phyloP scores from a whole-genome alignment of 2,329 filamentous ascomycete genomes.

The Raffaelea deltoideospora region DNA sequence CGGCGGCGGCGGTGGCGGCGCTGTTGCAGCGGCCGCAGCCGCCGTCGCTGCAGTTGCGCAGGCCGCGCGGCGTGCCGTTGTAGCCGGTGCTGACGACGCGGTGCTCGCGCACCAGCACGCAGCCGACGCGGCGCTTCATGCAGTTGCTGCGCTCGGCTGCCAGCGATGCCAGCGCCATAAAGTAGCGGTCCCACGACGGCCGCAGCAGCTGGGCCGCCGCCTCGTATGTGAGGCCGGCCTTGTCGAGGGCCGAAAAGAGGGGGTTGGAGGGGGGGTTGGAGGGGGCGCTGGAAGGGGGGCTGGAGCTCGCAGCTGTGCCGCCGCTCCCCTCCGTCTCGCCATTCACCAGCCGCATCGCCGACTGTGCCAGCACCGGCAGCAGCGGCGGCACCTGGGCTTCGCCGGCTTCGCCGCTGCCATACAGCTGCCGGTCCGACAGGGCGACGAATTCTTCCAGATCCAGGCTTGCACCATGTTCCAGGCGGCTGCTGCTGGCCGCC shows the following conservation, averaged over 20 bases:
- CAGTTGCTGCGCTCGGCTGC: conserved; percentile 87
- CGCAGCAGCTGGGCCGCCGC: conserved; percentile 48
- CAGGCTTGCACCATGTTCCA: not conserved
- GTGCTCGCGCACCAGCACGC: conserved; percentile 73
- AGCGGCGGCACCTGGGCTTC: conserved; percentile 33
- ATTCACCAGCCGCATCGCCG: conserved; percentile 77
- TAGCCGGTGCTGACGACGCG: conserved; percentile 92
- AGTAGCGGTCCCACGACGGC: conserved; percentile 92
- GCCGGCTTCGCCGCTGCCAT: conserved; percentile 29
- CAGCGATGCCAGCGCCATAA: conserved; percentile 90
- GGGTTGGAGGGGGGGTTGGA: conserved; percentile 30
- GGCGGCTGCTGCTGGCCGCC: not conserved
- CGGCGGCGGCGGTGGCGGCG: no score
- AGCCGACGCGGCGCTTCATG: conserved; percentile 95
- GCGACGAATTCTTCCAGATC: conserved; percentile 39
- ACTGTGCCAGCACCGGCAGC: conserved; percentile 63
- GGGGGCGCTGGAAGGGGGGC: conserved; percentile 23
- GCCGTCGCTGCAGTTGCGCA: conserved; percentile 83
- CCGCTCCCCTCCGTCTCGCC: conserved; percentile 15
- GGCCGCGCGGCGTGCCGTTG: conserved; percentile 85
- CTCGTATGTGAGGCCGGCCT: conserved; percentile 62
- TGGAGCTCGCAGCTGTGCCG: conserved; percentile 26
- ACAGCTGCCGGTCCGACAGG: conserved; percentile 60
- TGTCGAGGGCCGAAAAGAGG: conserved; percentile 56
- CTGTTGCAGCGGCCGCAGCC: conserved; percentile 82